Evolutionary conservation across 345 rosid species (phyloP).

Genomic region (Abelmoschus esculentus): DNA sequence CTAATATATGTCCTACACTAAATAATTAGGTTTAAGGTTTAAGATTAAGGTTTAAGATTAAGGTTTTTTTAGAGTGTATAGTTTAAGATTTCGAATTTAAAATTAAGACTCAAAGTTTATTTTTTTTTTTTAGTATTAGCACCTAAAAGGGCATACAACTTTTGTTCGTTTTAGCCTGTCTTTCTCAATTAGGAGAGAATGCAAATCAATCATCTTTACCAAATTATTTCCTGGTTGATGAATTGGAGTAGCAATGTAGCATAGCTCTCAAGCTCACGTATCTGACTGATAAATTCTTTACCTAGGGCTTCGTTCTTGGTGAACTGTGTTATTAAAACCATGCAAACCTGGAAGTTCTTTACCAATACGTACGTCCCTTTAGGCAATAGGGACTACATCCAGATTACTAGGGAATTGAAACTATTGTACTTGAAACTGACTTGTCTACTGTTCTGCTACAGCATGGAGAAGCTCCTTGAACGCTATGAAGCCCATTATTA

Average conservation of each 20-base stretch:
- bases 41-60: too few species aligned
- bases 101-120: too few species aligned
- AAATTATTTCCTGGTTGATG: background rate
- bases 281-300: background rate
- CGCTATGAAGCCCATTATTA: constrained; percentile 63
- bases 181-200: too few species aligned
- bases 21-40: too few species aligned
- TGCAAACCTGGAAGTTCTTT: background rate
- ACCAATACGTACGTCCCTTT: background rate
- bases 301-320: background rate
- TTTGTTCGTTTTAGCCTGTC: too few species aligned
- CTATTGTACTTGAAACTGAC: background rate
- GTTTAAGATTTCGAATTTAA: too few species aligned
- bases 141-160: too few species aligned
- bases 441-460: constrained; percentile 14
- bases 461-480: constrained; percentile 75
- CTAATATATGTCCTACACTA: too few species aligned
- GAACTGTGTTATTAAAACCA: background rate
- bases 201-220: background rate
- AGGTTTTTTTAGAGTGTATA: too few species aligned
- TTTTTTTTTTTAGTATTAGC: too few species aligned
- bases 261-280: background rate
- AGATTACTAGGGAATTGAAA: background rate
- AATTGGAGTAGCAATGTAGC: background rate
- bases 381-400: background rate